Evolutionary conservation across 768 basidiomycete species (phyloP).

Genomic region (Mycena olivaceomarginata): DNA sequence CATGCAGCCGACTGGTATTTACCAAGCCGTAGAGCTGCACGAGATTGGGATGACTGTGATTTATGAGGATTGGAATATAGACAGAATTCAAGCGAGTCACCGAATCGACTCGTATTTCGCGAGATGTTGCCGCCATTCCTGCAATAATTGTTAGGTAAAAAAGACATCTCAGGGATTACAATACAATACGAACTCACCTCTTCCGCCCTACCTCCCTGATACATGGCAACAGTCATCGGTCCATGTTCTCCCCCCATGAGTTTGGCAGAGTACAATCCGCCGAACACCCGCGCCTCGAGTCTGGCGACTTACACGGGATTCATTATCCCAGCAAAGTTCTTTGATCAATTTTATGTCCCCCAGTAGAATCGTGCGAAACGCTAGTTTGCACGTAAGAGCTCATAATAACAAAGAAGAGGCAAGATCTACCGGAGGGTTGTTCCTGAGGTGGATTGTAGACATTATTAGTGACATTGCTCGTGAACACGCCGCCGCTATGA

Average conservation of each 20-base stretch:
- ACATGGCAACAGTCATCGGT: not conserved
- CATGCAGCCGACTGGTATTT: not conserved
- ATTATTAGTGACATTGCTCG: not conserved
- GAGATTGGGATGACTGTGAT: not conserved
- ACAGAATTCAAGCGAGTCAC: not conserved
- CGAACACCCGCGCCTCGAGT: not conserved
- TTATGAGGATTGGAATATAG: not conserved
- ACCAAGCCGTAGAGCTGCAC: not conserved
- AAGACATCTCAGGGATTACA: not conserved
- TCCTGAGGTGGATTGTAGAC: not conserved
- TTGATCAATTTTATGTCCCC: not conserved
- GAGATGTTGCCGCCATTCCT: not conserved
- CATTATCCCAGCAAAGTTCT: not conserved
- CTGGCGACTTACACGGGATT: no score
- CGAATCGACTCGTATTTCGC: not conserved
- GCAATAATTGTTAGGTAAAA: not conserved
- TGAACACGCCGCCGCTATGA: not conserved
- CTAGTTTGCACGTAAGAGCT: not conserved
- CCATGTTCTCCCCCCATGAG: not conserved
- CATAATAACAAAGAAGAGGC: not conserved
- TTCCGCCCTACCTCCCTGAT: conserved; percentile 9
- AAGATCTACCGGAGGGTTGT: not conserved
- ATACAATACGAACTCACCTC: not conserved
- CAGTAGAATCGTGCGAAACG: not conserved
- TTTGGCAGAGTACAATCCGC: not conserved